A percentile compares a stretch with the other conserved stretches of the same genome.
phyloP scores from a whole-genome alignment of 129 eudicot species.

The Arctium minus region DNA sequence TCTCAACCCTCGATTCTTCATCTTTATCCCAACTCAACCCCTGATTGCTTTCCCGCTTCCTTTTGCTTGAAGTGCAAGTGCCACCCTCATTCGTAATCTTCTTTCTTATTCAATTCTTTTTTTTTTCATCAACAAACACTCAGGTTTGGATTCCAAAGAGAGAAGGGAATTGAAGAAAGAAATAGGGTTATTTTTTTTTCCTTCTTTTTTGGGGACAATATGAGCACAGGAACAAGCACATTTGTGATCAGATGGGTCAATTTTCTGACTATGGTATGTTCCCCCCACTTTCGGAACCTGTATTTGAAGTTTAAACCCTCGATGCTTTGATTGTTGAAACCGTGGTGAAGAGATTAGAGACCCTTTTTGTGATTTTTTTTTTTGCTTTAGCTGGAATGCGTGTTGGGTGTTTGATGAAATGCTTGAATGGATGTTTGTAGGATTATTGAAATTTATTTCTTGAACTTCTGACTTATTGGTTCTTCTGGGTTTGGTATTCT shows the following conservation, averaged over 20 bases:
- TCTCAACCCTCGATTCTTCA: not conserved
- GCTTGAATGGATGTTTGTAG: not conserved
- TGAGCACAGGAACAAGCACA: constrained; percentile 75
- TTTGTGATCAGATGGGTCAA: constrained; percentile 88
- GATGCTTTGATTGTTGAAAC: not conserved
- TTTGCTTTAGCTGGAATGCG: not conserved
- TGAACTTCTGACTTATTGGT: not conserved
- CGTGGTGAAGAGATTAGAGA: not conserved
- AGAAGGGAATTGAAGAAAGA: not conserved
- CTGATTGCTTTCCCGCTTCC: constrained; percentile 27
- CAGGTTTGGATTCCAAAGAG: not conserved
- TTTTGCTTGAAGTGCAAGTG: constrained; percentile 13
- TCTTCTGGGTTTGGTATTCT: not conserved
- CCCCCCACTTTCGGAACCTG: not conserved
- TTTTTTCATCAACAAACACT: not conserved
- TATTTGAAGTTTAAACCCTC: not conserved
- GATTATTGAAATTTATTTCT: not conserved
- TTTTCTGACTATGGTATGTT: constrained; percentile 58
- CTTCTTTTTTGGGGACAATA: not conserved
- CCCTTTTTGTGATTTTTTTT: not conserved
- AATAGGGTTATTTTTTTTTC: not conserved
- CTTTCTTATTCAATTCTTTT: not conserved
- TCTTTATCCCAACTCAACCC: not conserved
- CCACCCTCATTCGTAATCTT: not conserved
- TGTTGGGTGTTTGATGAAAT: constrained; percentile 9